A percentile compares a stretch with the other conserved stretches of the same genome.
Conservation (phyloP, 306 rosid genomes). For the Trifolium dubium region DNA sequence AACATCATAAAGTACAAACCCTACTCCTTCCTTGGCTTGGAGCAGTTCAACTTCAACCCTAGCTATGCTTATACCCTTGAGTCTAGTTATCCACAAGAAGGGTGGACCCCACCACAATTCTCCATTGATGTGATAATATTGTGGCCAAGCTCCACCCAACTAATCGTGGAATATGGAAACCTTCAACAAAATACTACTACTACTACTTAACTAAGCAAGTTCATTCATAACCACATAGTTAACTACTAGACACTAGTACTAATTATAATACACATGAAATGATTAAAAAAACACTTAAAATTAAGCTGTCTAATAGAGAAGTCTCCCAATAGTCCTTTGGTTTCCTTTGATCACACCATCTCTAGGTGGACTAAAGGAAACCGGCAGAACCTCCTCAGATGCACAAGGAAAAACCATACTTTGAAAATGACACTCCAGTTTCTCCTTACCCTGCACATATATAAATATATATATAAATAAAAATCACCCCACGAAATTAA, state of each 20-base stretch:
- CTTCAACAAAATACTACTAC: neutral
- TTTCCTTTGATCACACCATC: conserved; percentile 49
- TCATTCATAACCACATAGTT: neutral
- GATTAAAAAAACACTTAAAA: neutral
- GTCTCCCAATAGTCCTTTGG: conserved; percentile 39
- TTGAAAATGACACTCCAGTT: conserved; percentile 48
- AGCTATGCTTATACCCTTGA: no score
- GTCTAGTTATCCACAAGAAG: conserved; percentile 8
- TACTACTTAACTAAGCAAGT: neutral
- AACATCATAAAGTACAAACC: neutral
- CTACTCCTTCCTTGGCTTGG: neutral
- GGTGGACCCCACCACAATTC: conserved; percentile 70
- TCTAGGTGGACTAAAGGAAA: conserved; percentile 57
- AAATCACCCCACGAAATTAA: no score
- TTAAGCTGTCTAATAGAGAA: neutral
- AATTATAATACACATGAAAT: neutral
- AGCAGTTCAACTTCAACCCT: neutral
- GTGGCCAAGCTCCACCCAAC: conserved; percentile 76
- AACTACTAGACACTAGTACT: neutral
- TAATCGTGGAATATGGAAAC: neutral
- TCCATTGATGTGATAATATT: neutral
- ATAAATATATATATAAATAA: no score
- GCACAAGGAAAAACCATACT: conserved; percentile 47
- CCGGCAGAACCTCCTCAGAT: conserved; percentile 52
- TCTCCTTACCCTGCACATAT: conserved; percentile 54